Evolutionary conservation across 768 basidiomycete species (phyloP).

Genomic region (Lactifluus pinguis): DNA sequence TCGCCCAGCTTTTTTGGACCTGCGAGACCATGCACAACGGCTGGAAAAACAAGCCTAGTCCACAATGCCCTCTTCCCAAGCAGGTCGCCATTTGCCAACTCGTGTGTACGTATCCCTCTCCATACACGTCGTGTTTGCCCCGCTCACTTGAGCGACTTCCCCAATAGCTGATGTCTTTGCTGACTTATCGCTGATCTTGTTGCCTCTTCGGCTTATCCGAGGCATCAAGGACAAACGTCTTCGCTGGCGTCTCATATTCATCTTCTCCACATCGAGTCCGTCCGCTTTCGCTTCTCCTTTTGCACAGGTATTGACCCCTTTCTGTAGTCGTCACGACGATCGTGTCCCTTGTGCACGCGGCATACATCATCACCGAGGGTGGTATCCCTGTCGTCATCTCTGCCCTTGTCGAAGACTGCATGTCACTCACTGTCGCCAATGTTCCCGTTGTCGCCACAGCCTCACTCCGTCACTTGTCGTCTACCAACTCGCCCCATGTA

Average conservation of each 20-base stretch:
- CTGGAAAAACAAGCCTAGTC: constrained; percentile 32
- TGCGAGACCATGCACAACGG: constrained; percentile 29
- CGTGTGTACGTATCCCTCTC: constrained; percentile 32
- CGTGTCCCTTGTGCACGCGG: constrained; percentile 26
- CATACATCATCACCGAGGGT: constrained; percentile 23
- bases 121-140: background rate
- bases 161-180: constrained; percentile 39
- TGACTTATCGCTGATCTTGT: constrained; percentile 36
- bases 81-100: constrained; percentile 46
- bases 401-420: constrained; percentile 26
- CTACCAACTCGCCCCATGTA: background rate
- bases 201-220: constrained; percentile 39
- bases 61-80: constrained; percentile 36
- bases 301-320: background rate
- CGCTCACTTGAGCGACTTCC: background rate
- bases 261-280: constrained; percentile 46
- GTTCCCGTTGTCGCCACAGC: constrained; percentile 17
- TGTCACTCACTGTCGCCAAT: constrained; percentile 12
- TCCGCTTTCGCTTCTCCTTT: background rate
- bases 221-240: constrained; percentile 32
- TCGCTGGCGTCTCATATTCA: constrained; percentile 35
- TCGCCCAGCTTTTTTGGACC: constrained; percentile 38
- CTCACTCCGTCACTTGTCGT: background rate
- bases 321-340: constrained; percentile 22
- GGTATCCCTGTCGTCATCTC: constrained; percentile 26